Evolutionary conservation across 139 green algal species (phyloP).

Genomic region (Chlamydomonas schloesseri): DNA sequence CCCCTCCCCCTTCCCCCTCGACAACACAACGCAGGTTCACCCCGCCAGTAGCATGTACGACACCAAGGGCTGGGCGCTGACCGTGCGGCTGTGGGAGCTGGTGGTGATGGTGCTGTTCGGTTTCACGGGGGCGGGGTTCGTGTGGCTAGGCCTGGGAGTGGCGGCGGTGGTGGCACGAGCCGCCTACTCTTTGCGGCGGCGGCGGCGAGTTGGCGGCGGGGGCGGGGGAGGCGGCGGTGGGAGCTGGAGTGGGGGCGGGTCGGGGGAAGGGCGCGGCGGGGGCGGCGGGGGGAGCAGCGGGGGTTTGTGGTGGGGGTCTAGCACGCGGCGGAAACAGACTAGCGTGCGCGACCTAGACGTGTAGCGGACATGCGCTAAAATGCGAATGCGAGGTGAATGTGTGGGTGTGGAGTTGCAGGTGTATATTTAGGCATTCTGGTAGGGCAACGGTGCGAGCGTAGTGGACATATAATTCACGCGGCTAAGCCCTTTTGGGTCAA

Average conservation of each 20-base stretch:
- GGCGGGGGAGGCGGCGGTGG: not conserved
- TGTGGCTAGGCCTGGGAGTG: constrained; percentile 37
- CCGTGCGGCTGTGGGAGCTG: constrained; percentile 47
- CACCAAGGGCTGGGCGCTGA: constrained; percentile 19
- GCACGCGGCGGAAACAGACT: constrained; percentile 9
- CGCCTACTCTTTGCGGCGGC: not conserved
- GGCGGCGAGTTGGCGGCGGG: not conserved
- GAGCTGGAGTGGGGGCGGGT: not conserved
- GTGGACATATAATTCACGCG: too few species aligned
- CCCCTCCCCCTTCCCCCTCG: too few species aligned
- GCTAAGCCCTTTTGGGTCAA: too few species aligned
- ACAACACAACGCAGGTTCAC: not conserved
- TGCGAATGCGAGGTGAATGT: too few species aligned
- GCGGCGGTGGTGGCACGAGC: not conserved
- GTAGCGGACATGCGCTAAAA: too few species aligned
- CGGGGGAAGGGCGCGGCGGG: not conserved
- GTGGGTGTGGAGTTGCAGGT: too few species aligned
- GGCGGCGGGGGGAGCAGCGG: not conserved
- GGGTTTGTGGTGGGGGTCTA: not conserved
- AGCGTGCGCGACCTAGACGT: constrained; percentile 15
- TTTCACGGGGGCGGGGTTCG: constrained; percentile 17
- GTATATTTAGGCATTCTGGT: too few species aligned
- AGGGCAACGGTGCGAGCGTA: too few species aligned
- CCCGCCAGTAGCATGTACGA: constrained; percentile 21
- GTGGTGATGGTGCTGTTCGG: constrained; percentile 45